A percentile compares a stretch with the other conserved stretches of the same genome.
Conservation (phyloP, 371 early-diverging fungal species). For the Sporodiniella umbellata region DNA sequence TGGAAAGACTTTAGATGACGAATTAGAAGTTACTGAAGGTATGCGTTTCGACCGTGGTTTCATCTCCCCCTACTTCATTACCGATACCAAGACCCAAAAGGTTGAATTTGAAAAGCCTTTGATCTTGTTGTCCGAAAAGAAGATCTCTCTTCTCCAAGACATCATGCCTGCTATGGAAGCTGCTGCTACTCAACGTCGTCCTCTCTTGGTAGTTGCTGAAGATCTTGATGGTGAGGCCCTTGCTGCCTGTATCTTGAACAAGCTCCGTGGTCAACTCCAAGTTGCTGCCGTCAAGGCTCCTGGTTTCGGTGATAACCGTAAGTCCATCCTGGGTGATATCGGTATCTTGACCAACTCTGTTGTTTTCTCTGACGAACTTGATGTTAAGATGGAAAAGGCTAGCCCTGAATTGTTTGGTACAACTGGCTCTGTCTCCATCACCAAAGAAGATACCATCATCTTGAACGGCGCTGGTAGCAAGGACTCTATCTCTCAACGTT, state of each 20-base stretch:
- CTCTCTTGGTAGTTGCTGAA: slow-evolving; percentile 95
- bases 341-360: slow-evolving; percentile 92
- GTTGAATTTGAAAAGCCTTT: slow-evolving; percentile 98
- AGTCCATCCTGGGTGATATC: slow-evolving; percentile 95
- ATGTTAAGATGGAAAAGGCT: slow-evolving; percentile 93
- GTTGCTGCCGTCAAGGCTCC: slow-evolving; percentile 98
- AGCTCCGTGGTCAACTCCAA: slow-evolving; percentile 96
- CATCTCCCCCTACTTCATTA: slow-evolving; percentile 98
- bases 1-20: slow-evolving; percentile 96
- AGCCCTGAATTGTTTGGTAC: slow-evolving; percentile 87
- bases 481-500: slow-evolving; percentile 83
- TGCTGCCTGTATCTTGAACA: slow-evolving; percentile 98
- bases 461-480: slow-evolving; percentile 92
- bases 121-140: slow-evolving; percentile 93
- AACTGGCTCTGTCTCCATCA: slow-evolving; percentile 84
- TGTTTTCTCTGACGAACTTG: slow-evolving; percentile 95
- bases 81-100: slow-evolving; percentile 95
- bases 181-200: slow-evolving; percentile 91
- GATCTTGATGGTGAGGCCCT: slow-evolving; percentile 98
- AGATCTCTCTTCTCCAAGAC: slow-evolving; percentile 93
- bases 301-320: slow-evolving; percentile 99
- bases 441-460: slow-evolving; percentile 98
- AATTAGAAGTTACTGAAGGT: slow-evolving; percentile 96
- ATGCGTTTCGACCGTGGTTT: slow-evolving; percentile 99
- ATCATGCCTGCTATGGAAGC: slow-evolving; percentile 93